Evolutionary conservation across 2,329 filamentous ascomycete genomes (phyloP), one percentile per base, ranked within the genome.

Genomic region (Ascosphaera aggregata): DNA sequence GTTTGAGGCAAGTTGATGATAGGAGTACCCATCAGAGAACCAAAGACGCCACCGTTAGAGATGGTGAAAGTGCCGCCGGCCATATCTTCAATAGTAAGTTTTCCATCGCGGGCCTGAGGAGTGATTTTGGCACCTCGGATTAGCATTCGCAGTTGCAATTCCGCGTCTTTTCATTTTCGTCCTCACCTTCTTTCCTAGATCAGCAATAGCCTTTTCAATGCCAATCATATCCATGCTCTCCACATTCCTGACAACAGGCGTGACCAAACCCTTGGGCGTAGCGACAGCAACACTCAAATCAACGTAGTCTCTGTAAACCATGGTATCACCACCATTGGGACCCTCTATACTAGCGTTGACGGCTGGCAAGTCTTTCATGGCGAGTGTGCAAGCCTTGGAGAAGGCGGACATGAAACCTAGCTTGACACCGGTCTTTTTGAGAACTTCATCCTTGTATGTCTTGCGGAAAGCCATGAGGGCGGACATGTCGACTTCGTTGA

Each of bases 401-500:
- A 98, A 98, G 41, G 86, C 86, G 57, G 84, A 89, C 86, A 98
- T 95, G 66, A 95, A 98, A n/a, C 89, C 89, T 40, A 98, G 76
- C 67, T 95, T 98, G 42, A 95, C 79, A 35, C 85, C 86, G 8
- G 81, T 89, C 67, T 86, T 92, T 70, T 95, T 93, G 42, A 95
- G 66, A 17, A 94, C 66, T 43, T 93, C 85, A 43, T 95, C 86
- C 67, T 95, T 95, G 71, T 95, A 95, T 36, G 84, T 67, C 60
- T 92, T 94, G 49, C 89, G 79, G 66, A 98, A 86, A 45, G 94
- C 82, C 78, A 95, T 93, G 38, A 98, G 67, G 17, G 79, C 81
- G 22, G 86, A 92, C 89, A 98, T 98, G 59, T 98, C 89, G 44
- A 98, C 89, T 61, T 95, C 86, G 60, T 98, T 94, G 70, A 98